phyloP scores from a whole-genome alignment of 2,329 filamentous ascomycete species.

The Curvularia hawaiiensis region DNA sequence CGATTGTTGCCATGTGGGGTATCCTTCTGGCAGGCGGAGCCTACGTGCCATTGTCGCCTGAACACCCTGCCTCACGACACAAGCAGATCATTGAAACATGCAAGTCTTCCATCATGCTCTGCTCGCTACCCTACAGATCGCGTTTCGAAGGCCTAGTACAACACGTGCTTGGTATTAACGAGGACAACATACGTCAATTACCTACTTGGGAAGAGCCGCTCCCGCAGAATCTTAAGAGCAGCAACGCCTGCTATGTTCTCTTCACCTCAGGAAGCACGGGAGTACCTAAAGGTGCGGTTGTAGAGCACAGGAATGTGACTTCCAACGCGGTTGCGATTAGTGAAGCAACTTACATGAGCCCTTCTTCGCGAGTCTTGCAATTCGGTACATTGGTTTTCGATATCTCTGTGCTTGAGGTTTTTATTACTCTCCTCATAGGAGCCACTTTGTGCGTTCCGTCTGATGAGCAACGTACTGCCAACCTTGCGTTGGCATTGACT shows the following conservation, averaged over 20 bases:
- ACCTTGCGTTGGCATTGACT: slow-evolving; percentile 48
- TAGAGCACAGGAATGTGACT: slow-evolving; percentile 37
- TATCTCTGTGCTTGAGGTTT: slow-evolving; percentile 41
- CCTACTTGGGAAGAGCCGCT: slow-evolving; percentile 14
- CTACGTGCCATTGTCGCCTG: slow-evolving; percentile 39
- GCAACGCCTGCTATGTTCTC: slow-evolving; percentile 36
- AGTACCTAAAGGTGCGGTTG: slow-evolving; percentile 38
- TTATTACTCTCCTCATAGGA: slow-evolving; percentile 39
- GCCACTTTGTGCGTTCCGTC: slow-evolving; percentile 44
- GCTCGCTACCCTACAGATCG: slow-evolving; percentile 30
- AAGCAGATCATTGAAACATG: slow-evolving; percentile 37
- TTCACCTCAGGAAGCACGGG: slow-evolving; percentile 45
- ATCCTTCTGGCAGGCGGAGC: slow-evolving; percentile 44
- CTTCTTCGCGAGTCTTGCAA: slow-evolving; percentile 41
- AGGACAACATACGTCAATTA: slow-evolving; percentile 22
- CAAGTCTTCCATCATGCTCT: slow-evolving; percentile 35
- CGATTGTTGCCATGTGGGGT: slow-evolving; percentile 45
- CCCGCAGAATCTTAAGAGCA: slow-evolving; percentile 22
- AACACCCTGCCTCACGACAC: slow-evolving; percentile 34
- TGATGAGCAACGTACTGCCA: slow-evolving; percentile 50
- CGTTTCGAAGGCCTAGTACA: slow-evolving; percentile 25
- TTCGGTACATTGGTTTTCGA: slow-evolving; percentile 46
- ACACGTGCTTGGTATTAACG: slow-evolving; percentile 27
- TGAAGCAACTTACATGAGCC: slow-evolving; percentile 34
- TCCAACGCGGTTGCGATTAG: slow-evolving; percentile 38